phyloP scores from a whole-genome alignment of 352 stramenopile genomes.

The Globisporangium abappressorium region DNA sequence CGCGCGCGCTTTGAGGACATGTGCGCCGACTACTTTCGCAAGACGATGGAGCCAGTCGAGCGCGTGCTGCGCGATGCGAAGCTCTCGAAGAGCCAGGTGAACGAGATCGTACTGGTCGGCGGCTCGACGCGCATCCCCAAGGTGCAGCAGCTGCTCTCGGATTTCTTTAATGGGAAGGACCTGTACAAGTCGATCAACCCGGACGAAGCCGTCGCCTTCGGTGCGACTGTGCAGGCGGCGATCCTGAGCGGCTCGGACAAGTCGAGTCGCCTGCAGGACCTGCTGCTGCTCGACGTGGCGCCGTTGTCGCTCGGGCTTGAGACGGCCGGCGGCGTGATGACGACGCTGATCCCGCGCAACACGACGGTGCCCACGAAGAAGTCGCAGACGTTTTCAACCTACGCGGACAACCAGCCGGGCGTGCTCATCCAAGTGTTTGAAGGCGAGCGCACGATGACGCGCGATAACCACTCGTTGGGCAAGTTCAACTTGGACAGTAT shows the following conservation, averaged over 20 bases:
- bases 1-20: slow-evolving; percentile 89
- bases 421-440: slow-evolving; percentile 79
- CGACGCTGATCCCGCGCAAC: slow-evolving; percentile 57
- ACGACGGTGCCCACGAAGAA: slow-evolving; percentile 67
- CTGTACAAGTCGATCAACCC: slow-evolving; percentile 60
- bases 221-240: slow-evolving; percentile 38
- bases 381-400: slow-evolving; percentile 69
- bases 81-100: slow-evolving; percentile 25
- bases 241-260: slow-evolving; percentile 25
- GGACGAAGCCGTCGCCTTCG: slow-evolving; percentile 64
- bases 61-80: slow-evolving; percentile 27
- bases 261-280: slow-evolving; percentile 66
- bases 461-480: slow-evolving; percentile 71
- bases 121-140: slow-evolving; percentile 50
- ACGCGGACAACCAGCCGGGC: slow-evolving; percentile 61
- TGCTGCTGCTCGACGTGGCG: slow-evolving; percentile 71
- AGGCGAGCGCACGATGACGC: slow-evolving; percentile 87
- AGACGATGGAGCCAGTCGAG: slow-evolving; percentile 82
- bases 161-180: slow-evolving; percentile 64
- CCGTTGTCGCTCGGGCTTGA: slow-evolving; percentile 71
- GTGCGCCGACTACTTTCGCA: slow-evolving; percentile 91
- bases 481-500: slow-evolving; percentile 67
- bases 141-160: slow-evolving; percentile 45
- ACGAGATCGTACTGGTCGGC: slow-evolving; percentile 35
- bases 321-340: slow-evolving; percentile 77